These are phyloP conservation scores for Mortierella sp. DNA, from an alignment of 371 early-diverging fungal genomes.

Conservation along the genomic window DNA sequence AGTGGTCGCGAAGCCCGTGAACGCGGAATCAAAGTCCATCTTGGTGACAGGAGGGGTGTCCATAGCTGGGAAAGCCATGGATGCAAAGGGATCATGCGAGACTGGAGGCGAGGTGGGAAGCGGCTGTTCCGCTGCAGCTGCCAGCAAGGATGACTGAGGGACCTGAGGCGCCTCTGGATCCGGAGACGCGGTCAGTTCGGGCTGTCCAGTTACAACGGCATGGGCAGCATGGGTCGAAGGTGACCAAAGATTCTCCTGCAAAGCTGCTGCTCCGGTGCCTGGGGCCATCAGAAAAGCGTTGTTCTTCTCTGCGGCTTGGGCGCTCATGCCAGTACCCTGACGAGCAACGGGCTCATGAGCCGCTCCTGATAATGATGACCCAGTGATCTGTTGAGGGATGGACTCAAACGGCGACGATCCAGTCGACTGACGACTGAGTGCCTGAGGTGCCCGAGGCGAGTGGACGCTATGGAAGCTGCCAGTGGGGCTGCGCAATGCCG, in stretches of 20 bases:
- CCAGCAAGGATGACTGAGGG: not conserved
- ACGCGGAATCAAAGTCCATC: slow-evolving; percentile 52
- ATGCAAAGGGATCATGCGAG: slow-evolving; percentile 34
- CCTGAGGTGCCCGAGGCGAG: slow-evolving; percentile 14
- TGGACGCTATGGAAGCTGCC: slow-evolving; percentile 41
- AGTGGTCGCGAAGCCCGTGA: slow-evolving; percentile 21
- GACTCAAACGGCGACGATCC: slow-evolving; percentile 44
- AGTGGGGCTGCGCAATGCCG: slow-evolving; percentile 50
- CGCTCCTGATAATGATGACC: slow-evolving; percentile 15
- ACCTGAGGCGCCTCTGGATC: slow-evolving; percentile 18
- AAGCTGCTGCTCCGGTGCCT: not conserved
- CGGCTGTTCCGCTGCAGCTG: slow-evolving; percentile 10
- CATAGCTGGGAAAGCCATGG: slow-evolving; percentile 50
- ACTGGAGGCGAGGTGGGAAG: slow-evolving; percentile 23
- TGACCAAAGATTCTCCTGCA: slow-evolving; percentile 40
- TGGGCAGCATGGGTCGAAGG: slow-evolving; percentile 41
- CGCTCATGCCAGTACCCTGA: slow-evolving; percentile 40
- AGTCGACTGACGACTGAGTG: slow-evolving; percentile 48
- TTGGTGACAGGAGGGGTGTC: slow-evolving; percentile 50
- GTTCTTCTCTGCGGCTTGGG: slow-evolving; percentile 2
- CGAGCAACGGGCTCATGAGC: slow-evolving; percentile 28
- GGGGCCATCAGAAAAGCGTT: slow-evolving; percentile 9
- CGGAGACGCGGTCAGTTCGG: slow-evolving; percentile 30
- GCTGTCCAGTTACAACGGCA: slow-evolving; percentile 1
- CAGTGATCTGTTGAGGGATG: slow-evolving; percentile 30